Percentiles rank a stretch among this genome's conserved stretches.
These are phyloP conservation scores for Pyrus pyrifolia DNA, from an alignment of 306 rosid genomes.

Conservation along the genomic window DNA sequence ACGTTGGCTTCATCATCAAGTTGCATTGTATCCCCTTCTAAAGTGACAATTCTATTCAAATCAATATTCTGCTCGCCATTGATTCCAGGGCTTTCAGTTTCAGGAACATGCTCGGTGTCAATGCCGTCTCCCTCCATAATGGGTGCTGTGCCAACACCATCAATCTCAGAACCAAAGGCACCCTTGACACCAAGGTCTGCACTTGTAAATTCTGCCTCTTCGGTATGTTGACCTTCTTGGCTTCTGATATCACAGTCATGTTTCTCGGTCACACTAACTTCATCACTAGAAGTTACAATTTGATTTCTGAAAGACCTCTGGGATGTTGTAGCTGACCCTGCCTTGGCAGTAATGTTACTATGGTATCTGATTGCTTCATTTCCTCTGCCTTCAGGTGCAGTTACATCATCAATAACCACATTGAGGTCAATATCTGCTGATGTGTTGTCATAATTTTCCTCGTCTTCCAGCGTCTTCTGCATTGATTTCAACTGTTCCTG, in stretches of 20 bases:
- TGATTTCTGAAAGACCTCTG: slow-evolving; percentile 38
- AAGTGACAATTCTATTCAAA: slow-evolving; percentile 36
- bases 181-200: slow-evolving; percentile 49
- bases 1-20: slow-evolving; percentile 56
- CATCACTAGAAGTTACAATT: slow-evolving; percentile 56
- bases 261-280: slow-evolving; percentile 68
- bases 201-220: slow-evolving; percentile 76
- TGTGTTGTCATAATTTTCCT: slow-evolving; percentile 77
- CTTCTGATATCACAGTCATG: slow-evolving; percentile 74
- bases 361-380: slow-evolving; percentile 30
- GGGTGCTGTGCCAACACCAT: slow-evolving; percentile 46
- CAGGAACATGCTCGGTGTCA: slow-evolving; percentile 63
- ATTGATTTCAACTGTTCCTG: slow-evolving; percentile 87
- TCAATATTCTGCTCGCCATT: slow-evolving; percentile 42
- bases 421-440: slow-evolving; percentile 64
- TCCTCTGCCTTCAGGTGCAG: slow-evolving; percentile 29
- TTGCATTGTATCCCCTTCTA: slow-evolving; percentile 66
- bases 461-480: slow-evolving; percentile 90
- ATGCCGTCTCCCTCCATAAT: slow-evolving; percentile 52
- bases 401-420: slow-evolving; percentile 18
- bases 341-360: slow-evolving; percentile 34
- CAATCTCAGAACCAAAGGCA: slow-evolving; percentile 72
- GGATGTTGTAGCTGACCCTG: slow-evolving; percentile 48
- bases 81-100: slow-evolving; percentile 64
- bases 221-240: slow-evolving; percentile 62